A percentile compares a stretch with the other conserved stretches of the same genome.
phyloP scores from a whole-genome alignment of 331 rosid species.

The Pyrus hybrid region DNA sequence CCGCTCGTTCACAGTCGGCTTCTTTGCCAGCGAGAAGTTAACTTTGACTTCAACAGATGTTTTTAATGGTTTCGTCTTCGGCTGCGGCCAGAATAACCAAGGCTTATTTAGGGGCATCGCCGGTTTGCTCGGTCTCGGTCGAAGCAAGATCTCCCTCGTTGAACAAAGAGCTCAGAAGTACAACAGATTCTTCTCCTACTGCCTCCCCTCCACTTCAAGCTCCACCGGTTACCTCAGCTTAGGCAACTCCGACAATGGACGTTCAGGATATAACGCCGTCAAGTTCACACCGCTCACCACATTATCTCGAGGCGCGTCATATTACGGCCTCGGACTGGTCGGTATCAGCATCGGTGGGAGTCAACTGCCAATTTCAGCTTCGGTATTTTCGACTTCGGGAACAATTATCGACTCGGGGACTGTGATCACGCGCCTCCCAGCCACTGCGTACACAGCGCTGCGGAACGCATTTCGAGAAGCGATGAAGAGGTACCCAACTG shows the following conservation, averaged over 20 bases:
- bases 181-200: conserved; percentile 52
- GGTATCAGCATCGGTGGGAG: conserved; percentile 34
- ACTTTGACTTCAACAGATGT: conserved; percentile 23
- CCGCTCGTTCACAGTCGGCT: conserved; percentile 49
- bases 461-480: conserved; percentile 23
- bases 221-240: conserved; percentile 43
- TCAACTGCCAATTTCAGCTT: conserved; percentile 18
- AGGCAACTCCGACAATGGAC: too few species aligned
- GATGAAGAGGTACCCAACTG: conserved; percentile 37
- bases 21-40: conserved; percentile 39
- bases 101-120: conserved; percentile 46
- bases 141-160: conserved; percentile 54
- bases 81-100: conserved; percentile 66
- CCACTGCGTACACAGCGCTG: conserved; percentile 40
- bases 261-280: neutral
- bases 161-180: conserved; percentile 56
- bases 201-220: conserved; percentile 57
- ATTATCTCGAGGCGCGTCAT: conserved; percentile 5
- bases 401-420: conserved; percentile 71
- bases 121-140: conserved; percentile 73
- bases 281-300: conserved; percentile 45
- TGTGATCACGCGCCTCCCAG: conserved; percentile 54
- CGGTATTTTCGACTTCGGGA: conserved; percentile 37
- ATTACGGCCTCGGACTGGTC: conserved; percentile 37
- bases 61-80: conserved; percentile 37